Conservation (phyloP, 352 stramenopile genomes). For the Globisporangium cystogenes region DNA sequence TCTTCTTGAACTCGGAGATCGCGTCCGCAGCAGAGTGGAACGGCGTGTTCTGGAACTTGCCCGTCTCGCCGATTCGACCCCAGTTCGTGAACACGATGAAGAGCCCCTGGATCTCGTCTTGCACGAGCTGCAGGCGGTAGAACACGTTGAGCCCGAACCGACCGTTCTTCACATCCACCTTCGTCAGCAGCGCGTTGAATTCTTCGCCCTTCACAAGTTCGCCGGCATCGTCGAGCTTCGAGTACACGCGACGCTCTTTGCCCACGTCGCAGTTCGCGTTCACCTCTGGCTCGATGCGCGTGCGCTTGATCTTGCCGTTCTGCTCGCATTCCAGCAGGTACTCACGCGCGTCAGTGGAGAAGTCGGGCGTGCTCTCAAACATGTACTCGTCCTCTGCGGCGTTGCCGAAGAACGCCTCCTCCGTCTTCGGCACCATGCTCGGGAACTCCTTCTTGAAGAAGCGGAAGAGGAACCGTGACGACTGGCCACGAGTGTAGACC, state of each 20-base stretch:
- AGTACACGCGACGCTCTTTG: conserved; percentile 36
- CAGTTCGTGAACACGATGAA: conserved; percentile 81
- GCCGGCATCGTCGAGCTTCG: conserved; percentile 20
- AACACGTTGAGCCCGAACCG: conserved; percentile 75
- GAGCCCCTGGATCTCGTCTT: conserved; percentile 60
- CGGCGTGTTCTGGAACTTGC: conserved; percentile 77
- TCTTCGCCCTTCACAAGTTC: conserved; percentile 29
- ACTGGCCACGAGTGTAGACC: conserved; percentile 50
- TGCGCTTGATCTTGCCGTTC: conserved; percentile 50
- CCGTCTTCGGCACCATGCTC: conserved; percentile 15
- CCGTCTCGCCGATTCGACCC: conserved; percentile 63
- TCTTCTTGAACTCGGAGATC: conserved; percentile 75
- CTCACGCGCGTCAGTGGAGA: conserved; percentile 33
- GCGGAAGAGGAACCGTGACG: conserved; percentile 49
- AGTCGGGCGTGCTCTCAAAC: conserved; percentile 31
- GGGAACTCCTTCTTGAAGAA: conserved; percentile 38
- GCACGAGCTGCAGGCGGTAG: conserved; percentile 66
- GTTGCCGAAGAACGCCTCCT: conserved; percentile 25
- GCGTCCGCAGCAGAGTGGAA: conserved; percentile 49
- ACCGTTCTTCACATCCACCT: conserved; percentile 71
- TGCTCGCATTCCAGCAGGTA: conserved; percentile 50
- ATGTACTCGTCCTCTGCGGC: conserved; percentile 16
- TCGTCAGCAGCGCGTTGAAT: conserved; percentile 55
- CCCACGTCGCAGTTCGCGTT: conserved; percentile 59
- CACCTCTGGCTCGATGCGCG: conserved; percentile 31